These are phyloP conservation scores for Betula pendula DNA, from an alignment of 306 rosid genomes.

Conservation along the genomic window DNA sequence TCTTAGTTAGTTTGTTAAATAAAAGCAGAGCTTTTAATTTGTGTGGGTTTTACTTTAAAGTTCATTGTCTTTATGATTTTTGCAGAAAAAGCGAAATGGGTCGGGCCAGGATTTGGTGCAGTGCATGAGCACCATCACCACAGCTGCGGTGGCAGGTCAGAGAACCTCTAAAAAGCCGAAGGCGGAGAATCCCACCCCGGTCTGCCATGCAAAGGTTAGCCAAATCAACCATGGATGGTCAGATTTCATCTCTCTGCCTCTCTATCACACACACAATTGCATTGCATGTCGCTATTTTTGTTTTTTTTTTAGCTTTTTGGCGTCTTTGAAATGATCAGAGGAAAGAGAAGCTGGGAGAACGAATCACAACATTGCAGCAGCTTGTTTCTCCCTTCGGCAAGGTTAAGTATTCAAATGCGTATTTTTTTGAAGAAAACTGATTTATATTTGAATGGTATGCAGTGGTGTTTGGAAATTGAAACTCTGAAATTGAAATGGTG, in stretches of 20 bases:
- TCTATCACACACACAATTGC: background rate
- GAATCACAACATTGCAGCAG: slow-evolving; percentile 78
- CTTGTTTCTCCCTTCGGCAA: slow-evolving; percentile 97
- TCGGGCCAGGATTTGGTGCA: slow-evolving; percentile 33
- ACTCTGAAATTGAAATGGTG: slow-evolving; percentile 20
- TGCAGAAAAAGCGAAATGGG: slow-evolving; percentile 66
- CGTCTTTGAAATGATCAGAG: slow-evolving; percentile 38
- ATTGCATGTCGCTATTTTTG: background rate
- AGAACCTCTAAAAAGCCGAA: slow-evolving; percentile 53
- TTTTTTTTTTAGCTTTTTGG: background rate
- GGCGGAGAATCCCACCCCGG: slow-evolving; percentile 40
- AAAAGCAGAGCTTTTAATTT: background rate
- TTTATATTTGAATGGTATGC: background rate
- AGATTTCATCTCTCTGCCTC: slow-evolving; percentile 26
- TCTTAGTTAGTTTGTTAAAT: background rate
- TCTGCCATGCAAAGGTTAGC: slow-evolving; percentile 62
- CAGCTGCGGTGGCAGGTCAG: slow-evolving; percentile 29
- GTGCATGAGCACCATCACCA: slow-evolving; percentile 11
- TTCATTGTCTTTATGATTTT: slow-evolving; percentile 2
- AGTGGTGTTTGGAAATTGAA: slow-evolving; percentile 12
- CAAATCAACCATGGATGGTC: slow-evolving; percentile 6
- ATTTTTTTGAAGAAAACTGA: background rate
- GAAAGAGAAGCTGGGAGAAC: slow-evolving; percentile 83
- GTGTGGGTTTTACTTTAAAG: background rate
- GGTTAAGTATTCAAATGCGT: slow-evolving; percentile 38